Percentiles rank a stretch among this genome's conserved stretches.
These are phyloP conservation scores for Achaetomiella virescens DNA, from an alignment of 495 filamentous ascomycete species.

Conservation along the genomic window DNA sequence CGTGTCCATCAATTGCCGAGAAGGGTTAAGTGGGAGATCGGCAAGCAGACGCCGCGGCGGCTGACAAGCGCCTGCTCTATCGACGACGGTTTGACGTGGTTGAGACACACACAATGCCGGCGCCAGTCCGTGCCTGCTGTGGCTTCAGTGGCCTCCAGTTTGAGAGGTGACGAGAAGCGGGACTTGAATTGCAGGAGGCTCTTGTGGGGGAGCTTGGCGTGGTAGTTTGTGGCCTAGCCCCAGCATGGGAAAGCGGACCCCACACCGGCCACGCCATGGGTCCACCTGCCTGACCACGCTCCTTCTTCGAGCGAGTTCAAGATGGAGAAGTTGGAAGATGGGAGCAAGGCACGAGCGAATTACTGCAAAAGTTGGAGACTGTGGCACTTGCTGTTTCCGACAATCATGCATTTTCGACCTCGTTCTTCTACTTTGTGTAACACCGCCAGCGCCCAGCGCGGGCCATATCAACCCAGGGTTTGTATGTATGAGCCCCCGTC, in stretches of 20 bases:
- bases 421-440: too few relatives aligned
- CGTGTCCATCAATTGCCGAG: slow-evolving; percentile 7
- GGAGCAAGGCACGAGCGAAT: too few relatives aligned
- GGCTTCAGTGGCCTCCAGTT: not conserved
- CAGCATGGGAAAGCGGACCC: not conserved
- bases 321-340: too few relatives aligned
- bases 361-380: too few relatives aligned
- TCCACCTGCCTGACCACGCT: not conserved
- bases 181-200: slow-evolving; percentile 4
- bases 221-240: not conserved
- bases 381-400: too few relatives aligned
- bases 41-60: slow-evolving; percentile 3
- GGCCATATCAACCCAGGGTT: too few relatives aligned
- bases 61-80: slow-evolving; percentile 11
- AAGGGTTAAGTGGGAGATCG: not conserved
- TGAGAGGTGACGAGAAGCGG: not conserved
- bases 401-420: too few relatives aligned
- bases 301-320: not conserved
- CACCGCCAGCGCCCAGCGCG: too few relatives aligned
- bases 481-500: too few relatives aligned
- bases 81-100: not conserved
- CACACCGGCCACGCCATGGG: not conserved
- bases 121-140: not conserved
- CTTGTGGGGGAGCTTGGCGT: slow-evolving; percentile 1
- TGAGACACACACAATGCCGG: not conserved